These are phyloP conservation scores for Karstenula rhodostoma DNA, from an alignment of 2,329 filamentous ascomycete genomes.

Conservation along the genomic window DNA sequence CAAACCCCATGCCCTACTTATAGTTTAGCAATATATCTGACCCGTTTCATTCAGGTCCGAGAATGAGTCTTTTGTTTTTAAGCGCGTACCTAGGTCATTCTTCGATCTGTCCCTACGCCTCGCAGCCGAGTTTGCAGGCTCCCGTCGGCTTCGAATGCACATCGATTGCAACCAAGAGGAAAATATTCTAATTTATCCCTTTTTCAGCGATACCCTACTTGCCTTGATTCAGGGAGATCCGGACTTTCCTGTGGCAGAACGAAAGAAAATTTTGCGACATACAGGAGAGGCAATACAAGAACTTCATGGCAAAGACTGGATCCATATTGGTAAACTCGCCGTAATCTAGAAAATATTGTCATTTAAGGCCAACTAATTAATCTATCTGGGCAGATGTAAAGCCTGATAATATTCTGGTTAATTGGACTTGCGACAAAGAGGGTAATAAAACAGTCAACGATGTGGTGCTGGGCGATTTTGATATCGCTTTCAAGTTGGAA, in stretches of 20 bases:
- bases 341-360: constrained; percentile 19
- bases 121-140: constrained; percentile 41
- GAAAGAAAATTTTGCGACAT: constrained; percentile 45
- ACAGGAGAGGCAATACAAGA: constrained; percentile 48
- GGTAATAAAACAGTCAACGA: constrained; percentile 43
- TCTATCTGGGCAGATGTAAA: constrained; percentile 48
- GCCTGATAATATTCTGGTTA: constrained; percentile 50
- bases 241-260: constrained; percentile 38
- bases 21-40: constrained; percentile 23
- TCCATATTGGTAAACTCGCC: constrained; percentile 44
- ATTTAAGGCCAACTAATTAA: constrained; percentile 28
- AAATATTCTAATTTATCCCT: constrained; percentile 46
- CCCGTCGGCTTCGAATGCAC: constrained; percentile 48
- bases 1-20: constrained; percentile 22
- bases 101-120: constrained; percentile 46
- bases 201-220: constrained; percentile 46
- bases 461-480: constrained; percentile 49
- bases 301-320: constrained; percentile 48
- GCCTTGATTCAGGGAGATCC: constrained; percentile 43
- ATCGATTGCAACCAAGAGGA: constrained; percentile 47
- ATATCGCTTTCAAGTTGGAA: constrained; percentile 46
- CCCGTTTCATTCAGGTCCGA: constrained; percentile 36
- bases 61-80: constrained; percentile 44
- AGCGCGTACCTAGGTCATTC: constrained; percentile 41
- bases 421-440: constrained; percentile 45